Base-by-base conservation (phyloP, 257 asterid genomes). In the Sherardia arvensis region DNA sequence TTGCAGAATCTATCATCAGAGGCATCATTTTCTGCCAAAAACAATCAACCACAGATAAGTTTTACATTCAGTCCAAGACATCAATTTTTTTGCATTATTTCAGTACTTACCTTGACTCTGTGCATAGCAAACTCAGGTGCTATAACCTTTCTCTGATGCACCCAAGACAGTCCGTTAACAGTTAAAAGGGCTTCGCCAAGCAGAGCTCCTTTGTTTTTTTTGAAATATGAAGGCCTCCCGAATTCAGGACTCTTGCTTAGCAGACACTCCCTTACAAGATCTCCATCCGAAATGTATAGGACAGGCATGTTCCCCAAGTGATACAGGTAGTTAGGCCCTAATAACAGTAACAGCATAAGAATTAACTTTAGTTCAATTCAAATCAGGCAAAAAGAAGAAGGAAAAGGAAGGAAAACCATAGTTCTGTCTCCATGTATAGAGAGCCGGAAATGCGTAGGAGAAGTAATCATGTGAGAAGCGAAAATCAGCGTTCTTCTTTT, bases 91-190 rank as follows among this genome's bases (percentile, higher is more conserved):
- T 18, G 23, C 56, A 51, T 47, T 47, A 47, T 32, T 49, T 15
- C 20, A 54, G 59, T 25, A 54, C 4, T 54, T 23, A 59, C 63
- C 63, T 59, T 59, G 25, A 59, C 47, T 59, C 32, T 59, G 47
- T 59, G 45, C 43, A 59, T 59, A 6, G 36, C 34, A 47, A 59
- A 59, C n/a, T 59, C 62, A 29, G 62, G 23, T 14, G 62, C 62
- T 58, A 58, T 28, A 58, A 58, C 58, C 62, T 58, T 58, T 58
- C 62, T 58, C 43, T 58, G 62, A 58, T 58, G 40, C 23, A 58
- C 25, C 62, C 62, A 29, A 58, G 62, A 58, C 3, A 43, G 20
- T 59, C 63, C 63, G n/a, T 30, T 59, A 20, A 59, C 45, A 18
- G 45, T 59, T 33, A 59, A 59, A 18, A 59, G 30, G 26, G 17